These are phyloP conservation scores for Corymbia citriodora DNA, from an alignment of 441 rosid species.

Conservation along the genomic window DNA sequence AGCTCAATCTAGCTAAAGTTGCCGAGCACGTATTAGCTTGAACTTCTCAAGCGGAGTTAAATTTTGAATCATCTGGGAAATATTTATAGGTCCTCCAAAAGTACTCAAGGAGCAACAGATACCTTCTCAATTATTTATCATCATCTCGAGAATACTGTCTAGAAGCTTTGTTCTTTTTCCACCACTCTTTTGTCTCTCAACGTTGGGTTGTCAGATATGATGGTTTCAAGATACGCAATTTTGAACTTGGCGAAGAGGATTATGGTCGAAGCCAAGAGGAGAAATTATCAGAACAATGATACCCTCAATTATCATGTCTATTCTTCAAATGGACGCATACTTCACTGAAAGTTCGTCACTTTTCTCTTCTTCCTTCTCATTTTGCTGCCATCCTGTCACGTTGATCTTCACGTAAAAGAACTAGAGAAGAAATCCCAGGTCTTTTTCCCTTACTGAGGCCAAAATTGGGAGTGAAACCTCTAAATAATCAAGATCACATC, in stretches of 20 bases:
- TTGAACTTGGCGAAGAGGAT: background rate
- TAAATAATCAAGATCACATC: background rate
- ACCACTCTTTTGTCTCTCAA: background rate
- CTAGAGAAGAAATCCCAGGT: background rate
- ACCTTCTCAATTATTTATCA: too few species aligned
- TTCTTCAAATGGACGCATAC: background rate
- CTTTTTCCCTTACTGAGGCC: too few species aligned
- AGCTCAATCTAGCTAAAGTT: background rate
- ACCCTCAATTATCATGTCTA: background rate
- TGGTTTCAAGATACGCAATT: background rate
- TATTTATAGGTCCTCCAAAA: too few species aligned
- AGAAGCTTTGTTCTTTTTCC: background rate
- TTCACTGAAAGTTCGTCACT: background rate
- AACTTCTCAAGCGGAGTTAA: background rate
- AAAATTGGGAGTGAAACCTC: too few species aligned
- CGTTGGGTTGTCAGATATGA: background rate
- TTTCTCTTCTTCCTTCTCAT: background rate
- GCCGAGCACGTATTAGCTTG: background rate
- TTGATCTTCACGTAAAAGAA: background rate
- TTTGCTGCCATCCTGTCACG: background rate
- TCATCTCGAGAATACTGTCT: too few species aligned
- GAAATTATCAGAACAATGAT: background rate
- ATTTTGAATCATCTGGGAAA: too few species aligned
- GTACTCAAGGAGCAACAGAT: too few species aligned
- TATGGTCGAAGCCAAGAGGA: background rate